phyloP scores from a whole-genome alignment of 2,329 filamentous ascomycete species.

The Hypoxylon sp. region DNA sequence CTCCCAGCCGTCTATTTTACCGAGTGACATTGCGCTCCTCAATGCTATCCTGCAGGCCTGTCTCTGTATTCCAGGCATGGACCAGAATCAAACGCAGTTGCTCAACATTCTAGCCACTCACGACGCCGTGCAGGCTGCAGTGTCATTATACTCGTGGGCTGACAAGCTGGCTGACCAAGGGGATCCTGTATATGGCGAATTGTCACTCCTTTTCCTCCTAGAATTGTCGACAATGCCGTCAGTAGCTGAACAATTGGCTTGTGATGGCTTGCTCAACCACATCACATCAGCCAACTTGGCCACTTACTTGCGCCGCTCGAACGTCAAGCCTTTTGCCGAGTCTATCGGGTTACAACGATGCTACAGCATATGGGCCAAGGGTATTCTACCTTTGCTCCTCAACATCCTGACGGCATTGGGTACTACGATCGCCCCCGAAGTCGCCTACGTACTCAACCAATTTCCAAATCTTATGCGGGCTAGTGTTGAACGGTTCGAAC shows the following conservation, averaged over 20 bases:
- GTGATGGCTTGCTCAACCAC: slow-evolving; percentile 84
- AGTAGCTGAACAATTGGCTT: slow-evolving; percentile 90
- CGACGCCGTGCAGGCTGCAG: slow-evolving; percentile 82
- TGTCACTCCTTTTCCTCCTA: slow-evolving; percentile 89
- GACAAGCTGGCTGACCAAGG: slow-evolving; percentile 82
- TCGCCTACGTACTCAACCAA: slow-evolving; percentile 88
- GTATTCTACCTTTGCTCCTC: slow-evolving; percentile 86
- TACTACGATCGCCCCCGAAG: slow-evolving; percentile 83
- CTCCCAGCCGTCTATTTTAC: slow-evolving; percentile 71
- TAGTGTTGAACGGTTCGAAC: slow-evolving; percentile 79
- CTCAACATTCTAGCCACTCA: slow-evolving; percentile 77
- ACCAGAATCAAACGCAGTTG: slow-evolving; percentile 77
- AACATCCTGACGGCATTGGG: slow-evolving; percentile 89
- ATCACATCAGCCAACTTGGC: slow-evolving; percentile 84
- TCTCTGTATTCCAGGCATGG: slow-evolving; percentile 81
- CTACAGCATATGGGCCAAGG: slow-evolving; percentile 91
- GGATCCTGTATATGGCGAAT: slow-evolving; percentile 92
- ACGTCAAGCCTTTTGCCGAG: slow-evolving; percentile 83
- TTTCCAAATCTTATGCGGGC: slow-evolving; percentile 84
- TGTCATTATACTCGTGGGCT: slow-evolving; percentile 92
- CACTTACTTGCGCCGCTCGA: slow-evolving; percentile 77
- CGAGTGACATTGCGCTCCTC: slow-evolving; percentile 87
- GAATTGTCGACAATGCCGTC: slow-evolving; percentile 85
- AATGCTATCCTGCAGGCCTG: slow-evolving; percentile 90
- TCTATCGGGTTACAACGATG: slow-evolving; percentile 76